Evolutionary conservation across 148 eudicot species (phyloP).

Genomic region (Camellia japonica): DNA sequence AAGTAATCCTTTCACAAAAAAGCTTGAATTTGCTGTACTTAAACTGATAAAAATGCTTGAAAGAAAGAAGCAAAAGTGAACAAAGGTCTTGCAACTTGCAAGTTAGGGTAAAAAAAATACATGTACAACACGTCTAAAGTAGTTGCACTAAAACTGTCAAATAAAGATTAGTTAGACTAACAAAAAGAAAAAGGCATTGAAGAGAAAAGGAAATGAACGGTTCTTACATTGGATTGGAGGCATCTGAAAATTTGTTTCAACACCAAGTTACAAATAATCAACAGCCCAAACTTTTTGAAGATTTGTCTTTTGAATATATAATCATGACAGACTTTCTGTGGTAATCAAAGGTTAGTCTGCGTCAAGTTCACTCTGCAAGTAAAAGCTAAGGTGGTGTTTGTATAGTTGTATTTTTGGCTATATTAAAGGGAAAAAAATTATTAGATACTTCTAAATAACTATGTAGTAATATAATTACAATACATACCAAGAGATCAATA

Average conservation of each 20-base stretch:
- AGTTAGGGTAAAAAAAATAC: no score
- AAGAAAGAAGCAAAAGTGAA: no score
- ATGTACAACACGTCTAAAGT: neutral
- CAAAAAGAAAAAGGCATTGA: neutral
- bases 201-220: neutral
- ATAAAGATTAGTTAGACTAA: conserved; percentile 9
- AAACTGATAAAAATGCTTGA: no score
- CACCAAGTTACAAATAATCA: neutral
- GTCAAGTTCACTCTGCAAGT: neutral
- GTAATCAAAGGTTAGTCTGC: neutral
- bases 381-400: neutral
- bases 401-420: neutral
- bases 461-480: no score
- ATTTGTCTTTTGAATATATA: neutral
- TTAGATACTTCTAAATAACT: no score
- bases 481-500: no score
- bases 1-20: no score
- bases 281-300: neutral
- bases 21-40: no score
- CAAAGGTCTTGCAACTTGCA: no score
- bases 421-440: no score
- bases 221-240: neutral
- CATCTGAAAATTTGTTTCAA: neutral
- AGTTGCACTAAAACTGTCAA: neutral
- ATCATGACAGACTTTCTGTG: neutral